Conservation (phyloP, 2,329 filamentous ascomycete species). For the Nothomitra cinnamomea region DNA sequence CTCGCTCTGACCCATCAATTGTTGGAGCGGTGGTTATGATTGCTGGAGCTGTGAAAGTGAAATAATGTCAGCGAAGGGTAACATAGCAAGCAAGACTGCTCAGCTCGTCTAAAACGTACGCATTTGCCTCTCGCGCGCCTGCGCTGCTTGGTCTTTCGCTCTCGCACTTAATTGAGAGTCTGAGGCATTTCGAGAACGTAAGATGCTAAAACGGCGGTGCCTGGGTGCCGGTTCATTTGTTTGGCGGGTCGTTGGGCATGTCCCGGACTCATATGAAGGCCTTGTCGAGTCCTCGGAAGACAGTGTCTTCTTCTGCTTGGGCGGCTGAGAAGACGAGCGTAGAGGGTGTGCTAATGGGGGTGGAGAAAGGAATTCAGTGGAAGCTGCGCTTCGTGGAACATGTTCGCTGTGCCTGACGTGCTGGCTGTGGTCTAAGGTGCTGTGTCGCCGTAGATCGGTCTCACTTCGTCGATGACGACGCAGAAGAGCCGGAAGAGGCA, state of each 20-base stretch:
- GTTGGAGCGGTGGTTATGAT: conserved; percentile 92
- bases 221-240: background rate
- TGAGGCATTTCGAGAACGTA: conserved; percentile 82
- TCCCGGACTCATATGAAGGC: background rate
- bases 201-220: conserved; percentile 42
- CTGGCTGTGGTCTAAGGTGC: background rate
- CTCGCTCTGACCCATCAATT: conserved; percentile 35
- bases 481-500: conserved; percentile 5
- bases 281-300: background rate
- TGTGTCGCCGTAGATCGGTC: conserved; percentile 4
- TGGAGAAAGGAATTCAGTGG: conserved; percentile 2
- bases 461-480: conserved; percentile 6
- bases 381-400: background rate
- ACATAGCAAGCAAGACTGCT: conserved; percentile 24
- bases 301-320: background rate
- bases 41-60: conserved; percentile 27
- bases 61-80: conserved; percentile 13
- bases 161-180: conserved; percentile 72
- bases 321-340: background rate
- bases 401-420: background rate
- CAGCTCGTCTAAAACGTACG: conserved; percentile 35
- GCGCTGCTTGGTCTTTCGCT: conserved; percentile 48
- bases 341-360: background rate
- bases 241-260: background rate
- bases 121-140: conserved; percentile 37